Base-by-base conservation (phyloP, 768 basidiomycete genomes). In the Dioszegia aurantiaca region DNA sequence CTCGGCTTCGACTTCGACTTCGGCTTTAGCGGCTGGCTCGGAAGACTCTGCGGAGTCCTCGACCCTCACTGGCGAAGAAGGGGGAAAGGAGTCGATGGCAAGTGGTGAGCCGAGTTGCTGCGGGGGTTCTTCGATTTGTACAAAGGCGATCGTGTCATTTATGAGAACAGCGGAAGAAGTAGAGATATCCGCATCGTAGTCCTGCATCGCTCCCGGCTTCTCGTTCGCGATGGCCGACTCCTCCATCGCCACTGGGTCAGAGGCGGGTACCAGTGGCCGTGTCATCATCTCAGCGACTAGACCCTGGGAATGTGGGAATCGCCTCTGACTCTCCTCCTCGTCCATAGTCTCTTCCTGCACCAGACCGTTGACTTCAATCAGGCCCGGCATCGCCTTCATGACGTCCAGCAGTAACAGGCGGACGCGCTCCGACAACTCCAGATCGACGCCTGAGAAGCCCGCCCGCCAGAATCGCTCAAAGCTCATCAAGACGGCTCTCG, bases 151-250 rank as follows among this genome's bases (percentile, higher is more conserved):
- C 16, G 57, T 54, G 24, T 4, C 21, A 10, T 17, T n/a, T 17
- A 27, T 26, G 39, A 40, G 31, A 24, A 60, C 40, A 5, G 56
- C 47, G 43, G 45, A 8, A 16, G 58, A 61, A 26, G 62, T 59
- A 1, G 70, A 72, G 37, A 69, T 43, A 43, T 72, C 70, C 4
- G 68, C 70, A 41, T 72, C 70, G 49, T 72, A 72, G 23, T 59
- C 62, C 0, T 9, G 41, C 5, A 52, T 56, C 1, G 52, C 41
- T 4, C 26, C 56, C 16, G 47, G 53, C 24, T 16, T 21, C 23
- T 9, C 21, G 9, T 24, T 23, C 17, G 27, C 5, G 21, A 37
- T 14, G 31, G 27, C 24, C 8, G 46, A 12, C 33, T 59, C 46
- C 6, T 53, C 41, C 23, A 17, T 37, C 2, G 49, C 45, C 21